phyloP scores from a whole-genome alignment of 169 alveolate species.

The Amoebophrya sp. region DNA sequence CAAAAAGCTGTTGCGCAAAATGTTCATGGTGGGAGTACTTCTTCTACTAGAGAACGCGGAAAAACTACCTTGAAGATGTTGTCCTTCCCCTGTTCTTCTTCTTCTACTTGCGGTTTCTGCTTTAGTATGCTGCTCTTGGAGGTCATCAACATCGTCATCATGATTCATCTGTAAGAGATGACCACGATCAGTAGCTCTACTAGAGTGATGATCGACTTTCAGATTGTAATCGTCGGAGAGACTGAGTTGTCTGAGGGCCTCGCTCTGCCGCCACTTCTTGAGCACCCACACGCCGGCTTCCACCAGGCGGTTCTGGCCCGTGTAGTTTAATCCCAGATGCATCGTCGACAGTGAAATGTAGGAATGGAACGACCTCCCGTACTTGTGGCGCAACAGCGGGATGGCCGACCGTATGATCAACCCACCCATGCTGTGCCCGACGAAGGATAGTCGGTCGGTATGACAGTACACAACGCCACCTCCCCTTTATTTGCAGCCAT shows the following conservation, averaged over 20 bases:
- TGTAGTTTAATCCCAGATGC: background rate
- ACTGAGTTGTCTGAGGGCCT: slow-evolving; percentile 57
- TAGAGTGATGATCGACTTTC: too few relatives aligned
- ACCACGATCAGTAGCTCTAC: too few relatives aligned
- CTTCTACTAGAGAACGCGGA: too few relatives aligned
- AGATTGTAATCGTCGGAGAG: background rate
- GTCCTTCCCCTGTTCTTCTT: too few relatives aligned
- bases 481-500: too few relatives aligned
- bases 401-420: slow-evolving; percentile 80
- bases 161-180: too few relatives aligned
- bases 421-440: slow-evolving; percentile 86
- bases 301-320: background rate
- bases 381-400: slow-evolving; percentile 65
- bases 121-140: too few relatives aligned
- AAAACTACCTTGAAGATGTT: too few relatives aligned
- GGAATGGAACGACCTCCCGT: slow-evolving; percentile 34
- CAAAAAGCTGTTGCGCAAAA: background rate
- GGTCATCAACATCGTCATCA: too few relatives aligned
- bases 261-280: slow-evolving; percentile 71
- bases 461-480: too few relatives aligned
- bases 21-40: too few relatives aligned
- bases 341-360: background rate
- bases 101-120: too few relatives aligned
- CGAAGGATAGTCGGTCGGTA: slow-evolving; percentile 66
- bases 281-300: slow-evolving; percentile 36